Percentiles rank a stretch among this genome's conserved stretches.
phyloP scores from a whole-genome alignment of 129 eudicot species.

The Saposhnikovia divaricata region DNA sequence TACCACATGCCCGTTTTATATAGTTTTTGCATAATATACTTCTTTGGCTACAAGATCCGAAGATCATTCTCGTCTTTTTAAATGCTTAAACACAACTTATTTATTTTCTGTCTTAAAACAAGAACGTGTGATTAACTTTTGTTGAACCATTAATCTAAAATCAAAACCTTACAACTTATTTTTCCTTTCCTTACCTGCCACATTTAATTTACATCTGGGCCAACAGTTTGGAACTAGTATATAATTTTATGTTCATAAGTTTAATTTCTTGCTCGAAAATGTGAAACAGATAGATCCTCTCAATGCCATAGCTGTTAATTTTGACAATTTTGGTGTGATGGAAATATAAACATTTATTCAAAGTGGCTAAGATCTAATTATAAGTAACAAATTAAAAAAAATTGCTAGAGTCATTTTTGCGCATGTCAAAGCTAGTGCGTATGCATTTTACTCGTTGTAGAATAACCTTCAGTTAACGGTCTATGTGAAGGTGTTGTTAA shows the following conservation, averaged over 20 bases:
- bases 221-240: not conserved
- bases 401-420: not conserved
- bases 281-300: not conserved
- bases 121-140: not conserved
- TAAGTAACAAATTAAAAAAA: no score
- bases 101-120: not conserved
- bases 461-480: not conserved
- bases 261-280: not conserved
- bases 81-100: not conserved
- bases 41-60: not conserved
- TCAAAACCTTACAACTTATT: not conserved
- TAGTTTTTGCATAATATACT: no score
- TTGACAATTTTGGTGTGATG: not conserved
- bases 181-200: not conserved
- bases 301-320: not conserved
- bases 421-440: not conserved
- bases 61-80: not conserved
- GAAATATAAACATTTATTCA: not conserved
- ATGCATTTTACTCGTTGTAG: not conserved
- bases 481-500: not conserved
- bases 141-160: not conserved
- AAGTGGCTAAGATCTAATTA: not conserved
- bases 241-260: not conserved
- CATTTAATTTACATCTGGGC: not conserved
- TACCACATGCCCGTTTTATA: not conserved